Conservation (phyloP, 2,329 filamentous ascomycete species). For the Aschersonia sp. region DNA sequence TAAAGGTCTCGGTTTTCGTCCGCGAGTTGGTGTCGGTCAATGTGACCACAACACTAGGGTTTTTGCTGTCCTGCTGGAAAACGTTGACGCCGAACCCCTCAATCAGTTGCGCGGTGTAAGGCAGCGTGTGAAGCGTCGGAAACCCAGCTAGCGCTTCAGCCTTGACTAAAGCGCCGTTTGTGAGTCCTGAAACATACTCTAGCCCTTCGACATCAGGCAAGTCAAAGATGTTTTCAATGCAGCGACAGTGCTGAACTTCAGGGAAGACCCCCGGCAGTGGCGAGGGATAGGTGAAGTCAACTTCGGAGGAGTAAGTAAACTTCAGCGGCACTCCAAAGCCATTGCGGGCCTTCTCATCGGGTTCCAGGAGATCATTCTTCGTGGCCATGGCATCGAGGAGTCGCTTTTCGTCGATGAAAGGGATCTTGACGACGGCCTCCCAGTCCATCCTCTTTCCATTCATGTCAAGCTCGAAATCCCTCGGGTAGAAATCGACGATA, state of each 20-base stretch:
- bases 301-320: conserved; percentile 69
- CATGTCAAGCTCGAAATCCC: conserved; percentile 97
- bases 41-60: conserved; percentile 91
- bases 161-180: conserved; percentile 73
- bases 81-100: conserved; percentile 77
- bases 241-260: conserved; percentile 73
- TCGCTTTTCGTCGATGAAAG: conserved; percentile 89
- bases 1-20: conserved; percentile 57
- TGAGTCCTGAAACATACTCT: conserved; percentile 69
- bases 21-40: conserved; percentile 60
- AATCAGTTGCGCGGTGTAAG: conserved; percentile 60
- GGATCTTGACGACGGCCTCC: conserved; percentile 98
- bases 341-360: conserved; percentile 71
- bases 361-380: conserved; percentile 62
- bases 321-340: conserved; percentile 86
- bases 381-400: conserved; percentile 75
- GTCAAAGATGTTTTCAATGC: conserved; percentile 93
- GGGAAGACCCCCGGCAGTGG: conserved; percentile 84
- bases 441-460: conserved; percentile 99
- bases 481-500: conserved; percentile 95
- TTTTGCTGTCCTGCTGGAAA: conserved; percentile 90
- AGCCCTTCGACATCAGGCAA: conserved; percentile 84
- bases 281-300: conserved; percentile 75
- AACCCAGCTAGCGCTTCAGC: conserved; percentile 81
- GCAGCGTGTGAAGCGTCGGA: conserved; percentile 74